phyloP scores from a whole-genome alignment of 1,139 yeast species.

The Debaryomyces singareniensis region DNA sequence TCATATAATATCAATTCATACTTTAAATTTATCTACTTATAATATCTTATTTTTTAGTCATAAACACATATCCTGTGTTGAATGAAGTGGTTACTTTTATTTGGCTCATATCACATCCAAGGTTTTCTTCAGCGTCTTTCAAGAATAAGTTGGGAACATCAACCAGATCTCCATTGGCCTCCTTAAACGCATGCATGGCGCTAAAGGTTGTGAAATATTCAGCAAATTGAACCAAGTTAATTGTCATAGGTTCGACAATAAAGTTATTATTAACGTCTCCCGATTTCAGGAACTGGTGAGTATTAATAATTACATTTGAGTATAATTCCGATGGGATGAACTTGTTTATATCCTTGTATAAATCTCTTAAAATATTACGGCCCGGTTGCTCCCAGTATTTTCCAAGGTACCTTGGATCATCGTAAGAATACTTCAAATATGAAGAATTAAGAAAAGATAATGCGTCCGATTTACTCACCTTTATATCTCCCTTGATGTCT shows the following conservation, averaged over 20 bases:
- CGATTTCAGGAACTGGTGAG: no score
- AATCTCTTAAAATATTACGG: conserved; percentile 23
- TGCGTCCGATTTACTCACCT: no score
- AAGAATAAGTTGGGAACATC: conserved; percentile 17
- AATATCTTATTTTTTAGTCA: conserved; percentile 16
- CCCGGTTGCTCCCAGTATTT: conserved; percentile 57
- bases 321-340: conserved; percentile 26
- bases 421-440: conserved; percentile 30
- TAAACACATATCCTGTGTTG: conserved; percentile 36
- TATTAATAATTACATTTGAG: conserved; percentile 20
- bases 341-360: conserved; percentile 22
- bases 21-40: neutral
- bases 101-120: conserved; percentile 25
- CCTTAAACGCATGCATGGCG: conserved; percentile 28
- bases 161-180: conserved; percentile 20
- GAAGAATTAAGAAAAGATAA: no score
- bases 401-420: conserved; percentile 30
- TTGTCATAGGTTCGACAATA: conserved; percentile 10
- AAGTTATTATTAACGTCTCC: conserved; percentile 16
- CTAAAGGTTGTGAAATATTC: conserved; percentile 34
- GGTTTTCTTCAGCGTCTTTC: conserved; percentile 17
- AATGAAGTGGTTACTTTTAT: conserved; percentile 30
- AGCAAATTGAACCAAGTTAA: conserved; percentile 20
- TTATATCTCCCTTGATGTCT: no score
- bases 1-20: no score